Evolutionary conservation across 78 protist genomes (phyloP).

Genomic region (slime mould (Dictyostelium discoideum)): DNA sequence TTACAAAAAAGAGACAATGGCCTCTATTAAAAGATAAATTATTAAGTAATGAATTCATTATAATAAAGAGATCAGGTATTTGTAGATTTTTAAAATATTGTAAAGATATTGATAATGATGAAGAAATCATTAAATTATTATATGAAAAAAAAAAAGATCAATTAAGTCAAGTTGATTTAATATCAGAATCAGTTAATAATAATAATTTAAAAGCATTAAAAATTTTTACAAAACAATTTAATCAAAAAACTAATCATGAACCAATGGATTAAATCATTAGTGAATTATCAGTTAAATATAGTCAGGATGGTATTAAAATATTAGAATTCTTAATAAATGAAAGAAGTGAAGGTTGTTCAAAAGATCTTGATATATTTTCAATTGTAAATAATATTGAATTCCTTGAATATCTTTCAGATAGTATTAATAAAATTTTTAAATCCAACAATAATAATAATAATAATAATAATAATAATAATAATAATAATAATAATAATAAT

Average conservation of each 20-base stretch:
- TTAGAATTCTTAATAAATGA: not conserved
- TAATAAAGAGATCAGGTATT: not conserved
- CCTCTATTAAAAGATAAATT: not conserved
- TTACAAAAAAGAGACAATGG: not conserved
- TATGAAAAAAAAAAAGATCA: not conserved
- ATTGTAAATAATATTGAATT: not conserved
- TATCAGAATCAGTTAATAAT: not conserved
- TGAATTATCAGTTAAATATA: not conserved
- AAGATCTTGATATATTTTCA: not conserved
- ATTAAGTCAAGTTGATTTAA: not conserved
- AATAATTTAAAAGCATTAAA: not conserved
- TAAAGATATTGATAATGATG: not conserved
- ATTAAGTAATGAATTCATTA: not conserved
- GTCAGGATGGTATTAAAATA: not conserved
- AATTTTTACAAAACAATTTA: not conserved
- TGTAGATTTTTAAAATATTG: not conserved
- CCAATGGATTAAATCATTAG: not conserved
- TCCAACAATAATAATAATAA: no score
- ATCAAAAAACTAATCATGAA: not conserved
- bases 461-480: no score
- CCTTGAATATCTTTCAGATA: not conserved
- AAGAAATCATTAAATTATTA: not conserved
- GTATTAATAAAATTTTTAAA: not conserved
- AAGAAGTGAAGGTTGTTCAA: not conserved
- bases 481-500: not conserved